Conservation (phyloP, 2,329 filamentous ascomycete genomes). For the Dryadomyces sulphureus region DNA sequence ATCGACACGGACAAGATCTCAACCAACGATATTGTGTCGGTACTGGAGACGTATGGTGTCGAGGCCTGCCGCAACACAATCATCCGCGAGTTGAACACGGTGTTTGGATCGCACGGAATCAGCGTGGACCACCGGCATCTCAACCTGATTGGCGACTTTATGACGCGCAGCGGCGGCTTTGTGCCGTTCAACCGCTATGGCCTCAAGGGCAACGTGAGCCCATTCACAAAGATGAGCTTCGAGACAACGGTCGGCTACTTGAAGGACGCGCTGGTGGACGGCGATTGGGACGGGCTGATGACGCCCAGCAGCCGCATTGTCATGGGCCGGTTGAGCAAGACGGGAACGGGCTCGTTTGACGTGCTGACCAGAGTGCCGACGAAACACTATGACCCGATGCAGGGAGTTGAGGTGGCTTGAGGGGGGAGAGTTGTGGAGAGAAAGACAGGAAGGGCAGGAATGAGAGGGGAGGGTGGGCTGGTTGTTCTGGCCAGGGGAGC, state of each 20-base stretch:
- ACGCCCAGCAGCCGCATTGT: conserved; percentile 82
- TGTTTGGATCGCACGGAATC: conserved; percentile 88
- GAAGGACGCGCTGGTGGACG: conserved; percentile 78
- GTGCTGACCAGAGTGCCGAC: conserved; percentile 52
- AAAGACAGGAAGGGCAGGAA: neutral
- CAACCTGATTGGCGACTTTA: conserved; percentile 90
- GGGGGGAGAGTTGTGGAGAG: neutral
- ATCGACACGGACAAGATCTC: conserved; percentile 76
- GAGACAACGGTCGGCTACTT: conserved; percentile 93
- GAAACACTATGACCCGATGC: conserved; percentile 25
- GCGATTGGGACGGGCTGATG: conserved; percentile 76
- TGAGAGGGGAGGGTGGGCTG: neutral
- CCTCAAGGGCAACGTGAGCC: conserved; percentile 67
- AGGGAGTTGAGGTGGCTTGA: neutral
- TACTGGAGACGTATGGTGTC: conserved; percentile 77
- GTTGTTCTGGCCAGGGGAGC: too few relatives aligned
- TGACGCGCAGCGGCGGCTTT: conserved; percentile 88
- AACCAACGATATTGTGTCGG: conserved; percentile 84
- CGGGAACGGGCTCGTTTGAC: conserved; percentile 88
- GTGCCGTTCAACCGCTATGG: conserved; percentile 87
- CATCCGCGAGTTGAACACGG: conserved; percentile 67
- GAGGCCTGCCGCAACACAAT: conserved; percentile 84
- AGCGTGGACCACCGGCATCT: conserved; percentile 81
- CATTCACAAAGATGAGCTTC: conserved; percentile 98
- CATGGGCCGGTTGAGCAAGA: conserved; percentile 63